Percentiles rank a stretch among this genome's conserved stretches.
These are phyloP conservation scores for Zymoseptoria pseudotritici DNA, from an alignment of 2,329 filamentous ascomycete species.

Conservation along the genomic window DNA sequence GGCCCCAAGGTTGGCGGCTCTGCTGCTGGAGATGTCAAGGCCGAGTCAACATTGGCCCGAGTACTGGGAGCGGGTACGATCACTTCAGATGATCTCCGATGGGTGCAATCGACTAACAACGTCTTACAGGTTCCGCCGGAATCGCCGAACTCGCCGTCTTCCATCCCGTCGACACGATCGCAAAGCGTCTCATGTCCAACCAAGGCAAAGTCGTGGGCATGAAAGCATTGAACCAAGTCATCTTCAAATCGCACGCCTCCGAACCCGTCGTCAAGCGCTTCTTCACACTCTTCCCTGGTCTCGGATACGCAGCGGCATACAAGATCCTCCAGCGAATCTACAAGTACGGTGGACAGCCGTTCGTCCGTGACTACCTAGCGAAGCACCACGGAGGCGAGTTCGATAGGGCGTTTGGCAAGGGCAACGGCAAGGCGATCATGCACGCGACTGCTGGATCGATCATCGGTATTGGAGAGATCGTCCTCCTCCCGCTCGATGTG, in stretches of 20 bases:
- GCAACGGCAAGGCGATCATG: conserved; percentile 96
- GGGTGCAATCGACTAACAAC: conserved; percentile 4
- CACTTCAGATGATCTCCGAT: background rate
- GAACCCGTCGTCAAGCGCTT: conserved; percentile 71
- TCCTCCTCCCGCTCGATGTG: conserved; percentile 89
- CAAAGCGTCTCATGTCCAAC: conserved; percentile 99
- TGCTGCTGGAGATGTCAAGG: conserved; percentile 51
- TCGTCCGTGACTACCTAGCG: conserved; percentile 81
- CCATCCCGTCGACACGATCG: conserved; percentile 94
- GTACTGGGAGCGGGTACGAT: conserved; percentile 81
- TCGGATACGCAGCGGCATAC: conserved; percentile 96
- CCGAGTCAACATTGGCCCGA: conserved; percentile 82
- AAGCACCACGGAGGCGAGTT: conserved; percentile 75
- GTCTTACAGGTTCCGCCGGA: conserved; percentile 67
- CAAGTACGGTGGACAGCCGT: conserved; percentile 97
- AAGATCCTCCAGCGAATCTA: conserved; percentile 97
- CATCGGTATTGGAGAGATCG: conserved; percentile 95
- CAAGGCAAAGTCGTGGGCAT: conserved; percentile 60
- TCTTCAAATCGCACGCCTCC: conserved; percentile 82
- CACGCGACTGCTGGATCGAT: conserved; percentile 91
- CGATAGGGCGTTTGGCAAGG: conserved; percentile 85
- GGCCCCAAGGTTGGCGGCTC: conserved; percentile 11
- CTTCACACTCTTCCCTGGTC: conserved; percentile 89
- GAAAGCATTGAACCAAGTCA: conserved; percentile 73
- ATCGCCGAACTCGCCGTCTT: conserved; percentile 90